These are phyloP conservation scores for Alnus glutinosa DNA, from an alignment of 306 rosid species.

Conservation along the genomic window DNA sequence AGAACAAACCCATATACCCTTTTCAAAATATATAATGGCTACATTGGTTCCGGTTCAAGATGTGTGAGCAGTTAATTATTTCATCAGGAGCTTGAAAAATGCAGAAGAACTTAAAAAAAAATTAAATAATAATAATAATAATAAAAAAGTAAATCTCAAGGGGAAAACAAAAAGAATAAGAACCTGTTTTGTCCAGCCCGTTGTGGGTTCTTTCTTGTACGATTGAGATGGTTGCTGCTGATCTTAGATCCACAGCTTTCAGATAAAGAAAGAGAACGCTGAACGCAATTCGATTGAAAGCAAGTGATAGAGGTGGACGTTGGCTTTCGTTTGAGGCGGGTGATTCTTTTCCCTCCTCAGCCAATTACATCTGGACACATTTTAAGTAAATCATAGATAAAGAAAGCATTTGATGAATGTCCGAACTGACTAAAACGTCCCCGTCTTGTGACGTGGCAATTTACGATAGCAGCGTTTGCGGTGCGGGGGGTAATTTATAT, in stretches of 20 bases:
- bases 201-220: not conserved
- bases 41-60: not conserved
- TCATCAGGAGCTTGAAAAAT: not conserved
- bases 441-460: not conserved
- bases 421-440: not conserved
- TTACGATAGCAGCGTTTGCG: not conserved
- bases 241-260: constrained; percentile 27
- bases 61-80: not conserved
- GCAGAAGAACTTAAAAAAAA: not conserved
- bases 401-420: not conserved
- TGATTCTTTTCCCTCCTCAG: not conserved
- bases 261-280: not conserved
- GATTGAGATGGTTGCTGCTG: not conserved
- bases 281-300: not conserved
- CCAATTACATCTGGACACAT: not conserved
- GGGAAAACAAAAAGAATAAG: not conserved
- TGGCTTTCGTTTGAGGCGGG: not conserved
- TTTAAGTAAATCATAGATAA: no score
- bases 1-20: not conserved
- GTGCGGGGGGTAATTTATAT: not conserved
- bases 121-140: not conserved
- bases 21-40: not conserved
- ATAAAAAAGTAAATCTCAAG: not conserved
- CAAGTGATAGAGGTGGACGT: not conserved
- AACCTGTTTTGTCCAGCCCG: constrained; percentile 25